phyloP scores from a whole-genome alignment of 352 stramenopile genomes.

The Hyaloperonospora brassicae region DNA sequence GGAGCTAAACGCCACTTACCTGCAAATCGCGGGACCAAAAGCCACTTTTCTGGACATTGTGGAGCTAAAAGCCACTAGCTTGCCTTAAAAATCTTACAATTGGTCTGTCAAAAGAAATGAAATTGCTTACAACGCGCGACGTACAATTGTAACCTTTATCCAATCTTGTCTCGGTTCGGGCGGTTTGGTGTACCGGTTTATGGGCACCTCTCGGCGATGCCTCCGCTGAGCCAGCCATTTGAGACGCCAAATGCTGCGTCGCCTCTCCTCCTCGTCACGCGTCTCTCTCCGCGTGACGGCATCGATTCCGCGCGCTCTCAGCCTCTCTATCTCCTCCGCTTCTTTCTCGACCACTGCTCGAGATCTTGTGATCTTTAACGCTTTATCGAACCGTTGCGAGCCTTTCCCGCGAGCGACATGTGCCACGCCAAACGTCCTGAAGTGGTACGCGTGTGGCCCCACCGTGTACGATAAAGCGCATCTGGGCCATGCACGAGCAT shows the following conservation, averaged over 20 bases:
- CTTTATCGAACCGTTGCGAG: conserved; percentile 35
- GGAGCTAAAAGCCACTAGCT: no score
- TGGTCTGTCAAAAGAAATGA: no score
- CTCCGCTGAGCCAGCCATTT: no score
- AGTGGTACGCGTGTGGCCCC: conserved; percentile 98
- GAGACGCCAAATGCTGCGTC: conserved; percentile 3
- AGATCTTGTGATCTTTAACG: conserved; percentile 50
- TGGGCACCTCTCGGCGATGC: no score
- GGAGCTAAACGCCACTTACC: no score
- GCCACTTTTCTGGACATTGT: no score
- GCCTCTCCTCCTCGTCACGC: neutral
- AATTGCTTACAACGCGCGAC: no score
- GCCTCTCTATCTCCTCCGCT: conserved; percentile 3
- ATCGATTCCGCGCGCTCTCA: neutral
- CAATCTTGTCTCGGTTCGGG: no score
- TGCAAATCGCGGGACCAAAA: no score
- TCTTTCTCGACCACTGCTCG: conserved; percentile 5
- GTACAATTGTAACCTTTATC: no score
- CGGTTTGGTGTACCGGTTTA: no score
- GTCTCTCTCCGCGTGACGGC: neutral
- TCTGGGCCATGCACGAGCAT: conserved; percentile 94
- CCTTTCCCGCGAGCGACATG: conserved; percentile 36
- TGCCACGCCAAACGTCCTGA: conserved; percentile 40
- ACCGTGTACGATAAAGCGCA: conserved; percentile 98
- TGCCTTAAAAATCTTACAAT: no score